Base-by-base conservation (phyloP, 2,329 filamentous ascomycete genomes). In the Nemania serpens region DNA sequence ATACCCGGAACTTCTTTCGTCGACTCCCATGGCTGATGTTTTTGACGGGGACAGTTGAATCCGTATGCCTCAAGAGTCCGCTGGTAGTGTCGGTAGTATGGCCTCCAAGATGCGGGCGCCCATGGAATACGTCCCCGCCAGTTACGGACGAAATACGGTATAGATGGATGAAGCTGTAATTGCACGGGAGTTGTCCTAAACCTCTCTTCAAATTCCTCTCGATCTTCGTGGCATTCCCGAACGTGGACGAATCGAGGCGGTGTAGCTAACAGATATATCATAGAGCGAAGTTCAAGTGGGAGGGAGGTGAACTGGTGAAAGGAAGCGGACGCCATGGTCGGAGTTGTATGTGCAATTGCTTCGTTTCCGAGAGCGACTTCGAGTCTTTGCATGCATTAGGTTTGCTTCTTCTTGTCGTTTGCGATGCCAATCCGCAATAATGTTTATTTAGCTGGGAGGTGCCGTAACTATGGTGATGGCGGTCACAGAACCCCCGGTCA, bases 171-270 rank as follows among this genome's bases (percentile, higher is more conserved):
- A 20, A 69, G 55, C 13, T 51, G 57, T 29, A 64, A 51, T 13
- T 59, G 64, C 3, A 59, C 52, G 7, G 34, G 25, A 1, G 53
- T 62, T 2, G 61, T 67, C 42, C 55, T 51, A 29, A 46, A 29
- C 18, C 48, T 59, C 13, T 65, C 52, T 10, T 36, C 9, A 33
- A 62, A 64, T 6, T 20, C 59, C 11, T 63, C 55, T 6, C 18
- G 33, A 13, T 58, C 55, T 22, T 51, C 51, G 34, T 29, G 18
- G 1, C 51, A 51, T 42, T 68, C 67, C 18, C 37, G 6, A 45
- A 68, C 50, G 37, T 53, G 45, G 39, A 70, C 64, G 34, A 67
- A 60, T n/a, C 68, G 64, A 20, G 64, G 52, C 42, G 67, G 64
- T 45, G 66, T 64, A 29, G 68, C 64, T 1, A 65, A 45, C 12